Base-by-base conservation (phyloP, 257 asterid genomes). In the Przewalskia tangutica region DNA sequence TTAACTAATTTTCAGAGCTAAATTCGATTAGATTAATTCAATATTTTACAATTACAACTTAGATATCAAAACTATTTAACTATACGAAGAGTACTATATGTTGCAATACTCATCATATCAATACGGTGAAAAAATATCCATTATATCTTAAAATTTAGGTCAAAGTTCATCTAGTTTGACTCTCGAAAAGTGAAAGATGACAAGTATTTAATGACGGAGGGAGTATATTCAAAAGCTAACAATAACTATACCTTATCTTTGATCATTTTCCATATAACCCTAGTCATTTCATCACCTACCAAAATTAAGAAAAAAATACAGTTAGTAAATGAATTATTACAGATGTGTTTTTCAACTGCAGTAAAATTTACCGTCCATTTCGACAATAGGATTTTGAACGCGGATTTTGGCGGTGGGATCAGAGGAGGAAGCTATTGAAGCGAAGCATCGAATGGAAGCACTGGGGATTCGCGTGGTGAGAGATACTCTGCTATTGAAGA, bases 231-330 rank as follows among this genome's bases (percentile, higher is more conserved):
- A 77, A 53, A 77, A 81, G 71, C 18, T 40, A 42, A 7, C 11
- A 56, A 36, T 64, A 56, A 2, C 2, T 82, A 44, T 10, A 93
- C 98, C 97, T 95, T 93, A n/a, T 93, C 98, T 62, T 95, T 95
- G 20, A 95, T 93, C 97, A 89, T 88, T 17, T 59, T 84, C 98
- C 98, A 95, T 79, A 95, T 95, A 71, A 93, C 89, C 85, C 98
- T 90, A 82, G 98, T 87, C 98, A 95, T 95, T 91, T 95, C 98
- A 83, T 95, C 98, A 55, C 98, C 98, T 95, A 80, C 68, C 20
- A 11, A 65, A 38, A 73, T 44, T 32, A 60, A 77, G 11, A 50
- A 42, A 77, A 9, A 34, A 0, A 11, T 0, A 6, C 3, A 8
- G 1, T 23, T 50, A 13, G 14, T 75, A 4, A 8, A 23, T 50